These are phyloP conservation scores for Exophiala viscosa DNA, from an alignment of 2,329 filamentous ascomycete genomes.

Conservation along the genomic window DNA sequence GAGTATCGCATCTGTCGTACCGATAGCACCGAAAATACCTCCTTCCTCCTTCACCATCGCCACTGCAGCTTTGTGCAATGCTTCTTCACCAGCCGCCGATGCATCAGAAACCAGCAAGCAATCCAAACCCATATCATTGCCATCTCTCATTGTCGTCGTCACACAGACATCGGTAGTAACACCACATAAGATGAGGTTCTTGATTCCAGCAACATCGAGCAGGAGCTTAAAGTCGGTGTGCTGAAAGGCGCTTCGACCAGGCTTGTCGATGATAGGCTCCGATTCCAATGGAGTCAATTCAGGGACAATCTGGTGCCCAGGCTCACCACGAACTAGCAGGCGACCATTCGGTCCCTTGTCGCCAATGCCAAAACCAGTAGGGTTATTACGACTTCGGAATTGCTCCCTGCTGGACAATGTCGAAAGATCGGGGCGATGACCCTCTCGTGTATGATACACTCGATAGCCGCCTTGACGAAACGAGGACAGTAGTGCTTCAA, in stretches of 20 bases:
- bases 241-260: conserved; percentile 51
- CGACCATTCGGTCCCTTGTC: conserved; percentile 54
- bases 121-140: conserved; percentile 55
- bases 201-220: conserved; percentile 49
- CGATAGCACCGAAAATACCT: conserved; percentile 43
- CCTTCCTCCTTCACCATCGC: conserved; percentile 47
- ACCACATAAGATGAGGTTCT: conserved; percentile 52
- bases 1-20: conserved; percentile 24
- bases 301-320: conserved; percentile 55
- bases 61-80: conserved; percentile 40
- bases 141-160: conserved; percentile 54
- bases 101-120: conserved; percentile 51
- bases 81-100: conserved; percentile 41
- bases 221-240: conserved; percentile 54
- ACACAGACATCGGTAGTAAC: conserved; percentile 57
- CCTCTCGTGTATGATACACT: conserved; percentile 46
- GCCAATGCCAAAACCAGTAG: conserved; percentile 50
- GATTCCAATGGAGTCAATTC: conserved; percentile 49
- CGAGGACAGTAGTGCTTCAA: conserved; percentile 38
- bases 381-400: conserved; percentile 52
- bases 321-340: conserved; percentile 56
- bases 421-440: conserved; percentile 52
- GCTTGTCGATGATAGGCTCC: conserved; percentile 55
- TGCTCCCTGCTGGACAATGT: conserved; percentile 55
- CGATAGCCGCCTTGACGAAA: conserved; percentile 41